phyloP scores from a whole-genome alignment of 2,329 filamentous ascomycete genomes.

The Trichoderma citrinoviride region DNA sequence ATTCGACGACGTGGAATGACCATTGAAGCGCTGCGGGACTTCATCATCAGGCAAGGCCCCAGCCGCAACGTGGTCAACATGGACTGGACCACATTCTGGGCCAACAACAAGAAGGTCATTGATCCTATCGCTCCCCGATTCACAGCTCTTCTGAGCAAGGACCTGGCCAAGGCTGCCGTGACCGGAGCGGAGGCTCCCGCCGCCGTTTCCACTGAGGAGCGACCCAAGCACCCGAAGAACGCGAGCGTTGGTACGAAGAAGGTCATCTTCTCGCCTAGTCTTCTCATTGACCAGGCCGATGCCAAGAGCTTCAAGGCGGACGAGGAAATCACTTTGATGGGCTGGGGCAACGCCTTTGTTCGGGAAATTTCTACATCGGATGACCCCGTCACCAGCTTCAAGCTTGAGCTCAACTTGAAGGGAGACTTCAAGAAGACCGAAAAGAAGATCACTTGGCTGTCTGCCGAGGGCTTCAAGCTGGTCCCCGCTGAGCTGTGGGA shows the following conservation, averaged over 20 bases:
- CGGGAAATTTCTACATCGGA: conserved; percentile 56
- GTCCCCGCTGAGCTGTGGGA: conserved; percentile 84
- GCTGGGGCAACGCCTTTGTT: conserved; percentile 88
- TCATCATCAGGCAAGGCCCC: conserved; percentile 80
- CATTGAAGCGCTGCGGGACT: conserved; percentile 74
- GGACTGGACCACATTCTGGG: conserved; percentile 77
- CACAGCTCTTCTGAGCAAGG: conserved; percentile 68
- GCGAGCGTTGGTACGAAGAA: conserved; percentile 79
- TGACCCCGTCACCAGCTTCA: conserved; percentile 64
- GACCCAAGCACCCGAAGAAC: conserved; percentile 89
- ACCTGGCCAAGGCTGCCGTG: conserved; percentile 68
- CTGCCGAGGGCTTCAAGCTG: conserved; percentile 70
- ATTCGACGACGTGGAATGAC: conserved; percentile 77
- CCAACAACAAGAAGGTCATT: conserved; percentile 76
- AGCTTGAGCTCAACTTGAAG: conserved; percentile 82
- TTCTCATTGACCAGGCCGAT: conserved; percentile 85
- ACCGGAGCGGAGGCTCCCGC: conserved; percentile 65
- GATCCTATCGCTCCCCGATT: conserved; percentile 73
- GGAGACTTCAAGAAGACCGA: conserved; percentile 93
- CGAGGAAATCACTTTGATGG: conserved; percentile 95
- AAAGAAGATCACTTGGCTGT: conserved; percentile 96
- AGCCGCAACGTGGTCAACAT: conserved; percentile 80
- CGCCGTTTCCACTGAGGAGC: conserved; percentile 65
- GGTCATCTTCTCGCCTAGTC: conserved; percentile 70
- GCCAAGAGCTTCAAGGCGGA: conserved; percentile 75